These are phyloP conservation scores for Dryadomyces quercus-mongolicae DNA, from an alignment of 2,329 filamentous ascomycete genomes.

Conservation along the genomic window DNA sequence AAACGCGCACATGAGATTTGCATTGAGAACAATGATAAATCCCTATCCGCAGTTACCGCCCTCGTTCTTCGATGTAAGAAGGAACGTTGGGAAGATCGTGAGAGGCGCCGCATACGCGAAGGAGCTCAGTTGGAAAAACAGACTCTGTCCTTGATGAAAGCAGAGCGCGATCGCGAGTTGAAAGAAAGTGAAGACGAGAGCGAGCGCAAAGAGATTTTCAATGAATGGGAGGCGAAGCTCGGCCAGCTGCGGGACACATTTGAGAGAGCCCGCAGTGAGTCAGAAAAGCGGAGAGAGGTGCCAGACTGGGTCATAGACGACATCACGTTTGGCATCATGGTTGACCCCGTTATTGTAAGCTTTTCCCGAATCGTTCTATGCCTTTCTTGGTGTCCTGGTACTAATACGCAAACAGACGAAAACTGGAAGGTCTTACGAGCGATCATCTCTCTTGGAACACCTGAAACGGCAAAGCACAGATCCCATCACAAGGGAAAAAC, in stretches of 20 bases:
- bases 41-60: constrained; percentile 57
- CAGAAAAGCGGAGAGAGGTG: constrained; percentile 42
- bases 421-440: constrained; percentile 83
- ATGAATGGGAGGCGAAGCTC: constrained; percentile 36
- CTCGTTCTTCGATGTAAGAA: constrained; percentile 75
- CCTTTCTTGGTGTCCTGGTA: not conserved
- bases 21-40: constrained; percentile 46
- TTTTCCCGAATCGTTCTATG: constrained; percentile 1
- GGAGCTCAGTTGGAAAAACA: constrained; percentile 47
- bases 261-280: constrained; percentile 32
- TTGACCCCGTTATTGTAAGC: constrained; percentile 51
- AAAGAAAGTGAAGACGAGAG: constrained; percentile 20
- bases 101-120: constrained; percentile 46
- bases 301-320: constrained; percentile 70
- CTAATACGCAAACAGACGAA: constrained; percentile 45
- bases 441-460: constrained; percentile 75
- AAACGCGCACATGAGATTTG: constrained; percentile 62
- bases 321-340: constrained; percentile 62
- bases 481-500: constrained; percentile 69
- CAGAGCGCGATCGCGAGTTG: constrained; percentile 31
- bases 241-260: constrained; percentile 34
- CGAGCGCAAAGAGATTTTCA: constrained; percentile 32
- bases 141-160: constrained; percentile 38
- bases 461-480: constrained; percentile 64
- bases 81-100: constrained; percentile 68